Conservation (phyloP, 495 filamentous ascomycete species). For the Neurospora tetrasperma region DNA sequence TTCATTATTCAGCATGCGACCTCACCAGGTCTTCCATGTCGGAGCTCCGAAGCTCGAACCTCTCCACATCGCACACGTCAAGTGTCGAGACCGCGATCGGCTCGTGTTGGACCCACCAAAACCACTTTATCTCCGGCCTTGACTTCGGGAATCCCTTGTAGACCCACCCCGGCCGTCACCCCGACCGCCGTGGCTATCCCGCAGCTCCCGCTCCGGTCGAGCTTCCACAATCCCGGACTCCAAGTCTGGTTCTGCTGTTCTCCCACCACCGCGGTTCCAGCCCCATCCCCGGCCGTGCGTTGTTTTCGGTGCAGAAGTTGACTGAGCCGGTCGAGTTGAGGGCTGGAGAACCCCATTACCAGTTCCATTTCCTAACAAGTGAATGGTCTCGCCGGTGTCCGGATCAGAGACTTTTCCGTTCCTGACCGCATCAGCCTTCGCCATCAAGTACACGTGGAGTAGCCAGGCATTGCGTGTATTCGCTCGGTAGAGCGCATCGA, state of each 20-base stretch:
- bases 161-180: neutral
- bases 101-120: neutral
- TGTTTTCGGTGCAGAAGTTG: neutral
- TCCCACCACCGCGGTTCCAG: neutral
- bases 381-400: slow-evolving; percentile 7
- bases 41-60: neutral
- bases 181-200: neutral
- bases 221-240: neutral
- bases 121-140: neutral
- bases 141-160: neutral
- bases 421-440: slow-evolving; percentile 42
- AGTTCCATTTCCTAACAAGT: neutral
- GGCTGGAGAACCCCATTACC: neutral
- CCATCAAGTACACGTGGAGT: slow-evolving; percentile 59
- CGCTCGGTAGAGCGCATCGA: slow-evolving; percentile 49
- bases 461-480: slow-evolving; percentile 71
- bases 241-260: neutral
- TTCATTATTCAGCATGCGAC: neutral
- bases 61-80: neutral
- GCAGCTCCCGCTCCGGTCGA: neutral
- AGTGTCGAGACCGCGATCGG: neutral
- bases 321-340: neutral
- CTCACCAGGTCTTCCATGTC: neutral
- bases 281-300: neutral
- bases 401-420: slow-evolving; percentile 24